Evolutionary conservation across 1,284 basidiomycete genomes (phyloP), one percentile per base, ranked within the genome.

Genomic region (Irpex rosettiformis): DNA sequence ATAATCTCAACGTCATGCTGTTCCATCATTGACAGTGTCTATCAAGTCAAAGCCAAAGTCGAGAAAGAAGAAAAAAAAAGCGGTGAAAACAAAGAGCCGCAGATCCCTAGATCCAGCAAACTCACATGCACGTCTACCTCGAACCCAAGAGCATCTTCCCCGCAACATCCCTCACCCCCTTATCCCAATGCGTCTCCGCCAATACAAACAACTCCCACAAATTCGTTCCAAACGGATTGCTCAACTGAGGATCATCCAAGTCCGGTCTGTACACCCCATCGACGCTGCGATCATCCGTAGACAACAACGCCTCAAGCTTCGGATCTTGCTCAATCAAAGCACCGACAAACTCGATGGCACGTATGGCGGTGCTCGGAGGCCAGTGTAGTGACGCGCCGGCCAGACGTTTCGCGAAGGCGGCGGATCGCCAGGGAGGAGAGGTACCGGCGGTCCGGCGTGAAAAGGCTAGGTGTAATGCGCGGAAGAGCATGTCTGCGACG

Each of bases 351-450:
- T 83, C 81, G 29, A 98, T 72, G 16, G 88, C 77, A 47, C 88
- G 86, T 51, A 88, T 73, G 21, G 86, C 83, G 8, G 83, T 81
- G 1, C 73, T 67, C 1, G 92, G 79, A 0, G 96, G 85, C 84
- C 94, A 93, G 67, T 91, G 85, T 51, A 98, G 77, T 11, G 88
- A 85, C 25, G 88, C 87, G 52, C 83, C 84, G 27, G 94, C 77
- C 43, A 99, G 79, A 25, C 97, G 89, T 75, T 98, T 98, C 57
- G 91, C 83, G 72, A 99, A 98, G 1, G 96, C 93, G 21, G 94
- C 93, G 24, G 86, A 82, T 62, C 94, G 87, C 80, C 88, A 89
- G 13, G 92, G 81, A 2, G 94, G 86, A 2, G 85, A 73, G 42
- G 81, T 69, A 58, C 74, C 73, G 65, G 78, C 78, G 53, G 79